Base-by-base conservation (phyloP, 495 filamentous ascomycete species). In the Trichoderma reesei region DNA sequence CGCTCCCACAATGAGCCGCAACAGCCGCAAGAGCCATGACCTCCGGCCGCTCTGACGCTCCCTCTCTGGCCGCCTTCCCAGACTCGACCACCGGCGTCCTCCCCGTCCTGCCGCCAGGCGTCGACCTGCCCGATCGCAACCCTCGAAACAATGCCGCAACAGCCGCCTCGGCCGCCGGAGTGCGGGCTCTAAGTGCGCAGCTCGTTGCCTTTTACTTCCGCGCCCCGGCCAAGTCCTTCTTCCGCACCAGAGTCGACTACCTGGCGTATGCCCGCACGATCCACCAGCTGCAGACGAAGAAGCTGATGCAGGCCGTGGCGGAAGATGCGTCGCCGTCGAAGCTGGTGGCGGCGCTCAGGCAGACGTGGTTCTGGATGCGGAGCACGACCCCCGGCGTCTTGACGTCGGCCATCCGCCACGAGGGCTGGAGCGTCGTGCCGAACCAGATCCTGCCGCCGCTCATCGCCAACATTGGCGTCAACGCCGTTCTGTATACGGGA, bases 381-480 rank as follows among this genome's bases (percentile, higher is more conserved):
- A 85, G 86, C 62, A 91, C 87, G 2, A 92, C 91, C 0, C 90
- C 90, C 0, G 89, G 88, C 2, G 76, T 96, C 33, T 79, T 96
- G 18, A 78, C 86, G 20, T 90, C 94, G 69, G 92, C 91, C 5
- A 81, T 96, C 41, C 82, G 81, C 62, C 83, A 85, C 62, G 81
- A 94, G 65, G 92, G 92, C 46, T 96, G 92, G 92, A 79, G 82
- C 36, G 90, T 96, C 66, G 85, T 96, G 60, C 92, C 91, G 1
- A 87, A 93, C 66, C 91, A 96, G 75, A 85, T 96, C 26, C 79
- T 96, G 20, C 92, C 92, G 61, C 92, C 91, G 59, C 75, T 96
- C 38, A 73, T 96, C 41, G 92, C 91, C 41, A 96, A 96, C 74
- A 86, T 90, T 18, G 90, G 85, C 3, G 85, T 96, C 64, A 92